These are phyloP conservation scores for Candolleomyces efflorescens DNA, from an alignment of 768 basidiomycete species.

Conservation along the genomic window DNA sequence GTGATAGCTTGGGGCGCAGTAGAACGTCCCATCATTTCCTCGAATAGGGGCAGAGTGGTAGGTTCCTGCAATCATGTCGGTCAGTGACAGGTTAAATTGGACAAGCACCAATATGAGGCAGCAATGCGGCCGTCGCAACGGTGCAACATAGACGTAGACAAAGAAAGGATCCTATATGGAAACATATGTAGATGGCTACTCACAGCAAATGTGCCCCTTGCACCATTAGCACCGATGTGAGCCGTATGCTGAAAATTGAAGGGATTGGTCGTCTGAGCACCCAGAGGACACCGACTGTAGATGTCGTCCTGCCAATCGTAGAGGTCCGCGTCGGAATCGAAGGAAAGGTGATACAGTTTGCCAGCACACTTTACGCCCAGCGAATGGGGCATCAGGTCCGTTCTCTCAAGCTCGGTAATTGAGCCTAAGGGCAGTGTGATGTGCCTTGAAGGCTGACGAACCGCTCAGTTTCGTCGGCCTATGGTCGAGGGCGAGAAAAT, in stretches of 20 bases:
- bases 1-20: neutral
- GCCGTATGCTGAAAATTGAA: constrained; percentile 37
- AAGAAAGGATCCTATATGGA: neutral
- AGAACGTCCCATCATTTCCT: constrained; percentile 10
- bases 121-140: neutral
- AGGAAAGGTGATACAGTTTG: constrained; percentile 31
- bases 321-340: constrained; percentile 34
- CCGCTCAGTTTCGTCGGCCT: neutral
- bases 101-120: neutral
- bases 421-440: constrained; percentile 11
- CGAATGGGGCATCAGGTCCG: constrained; percentile 32
- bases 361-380: constrained; percentile 29
- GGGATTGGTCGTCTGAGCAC: constrained; percentile 28
- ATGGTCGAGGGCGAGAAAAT: neutral
- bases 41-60: constrained; percentile 6
- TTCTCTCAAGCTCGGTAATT: constrained; percentile 35
- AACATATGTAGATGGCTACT: constrained; percentile 11
- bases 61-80: constrained; percentile 1
- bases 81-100: constrained; percentile 6
- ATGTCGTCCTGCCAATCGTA: constrained; percentile 47
- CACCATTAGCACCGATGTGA: constrained; percentile 31
- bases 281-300: constrained; percentile 34
- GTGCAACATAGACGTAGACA: neutral
- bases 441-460: constrained; percentile 6
- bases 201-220: constrained; percentile 28